Conservation (phyloP, 2,329 filamentous ascomycete genomes). For the Aureobasidium sp. region DNA sequence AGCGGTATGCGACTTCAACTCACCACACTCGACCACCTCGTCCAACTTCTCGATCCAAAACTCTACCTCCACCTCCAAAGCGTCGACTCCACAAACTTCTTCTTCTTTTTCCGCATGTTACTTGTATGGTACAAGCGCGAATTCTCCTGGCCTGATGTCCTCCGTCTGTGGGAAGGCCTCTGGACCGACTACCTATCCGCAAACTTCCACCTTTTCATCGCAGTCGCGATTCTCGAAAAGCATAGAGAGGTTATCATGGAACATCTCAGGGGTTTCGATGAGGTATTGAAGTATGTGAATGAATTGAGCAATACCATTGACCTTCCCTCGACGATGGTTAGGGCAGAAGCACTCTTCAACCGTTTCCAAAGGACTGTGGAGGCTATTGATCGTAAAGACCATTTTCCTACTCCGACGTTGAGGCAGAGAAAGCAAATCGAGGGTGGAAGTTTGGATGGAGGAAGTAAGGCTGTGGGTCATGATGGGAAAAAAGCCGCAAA, state of each 20-base stretch:
- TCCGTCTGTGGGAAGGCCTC: slow-evolving; percentile 90
- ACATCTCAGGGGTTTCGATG: slow-evolving; percentile 94
- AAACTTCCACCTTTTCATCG: slow-evolving; percentile 95
- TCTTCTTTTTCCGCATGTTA: slow-evolving; percentile 99
- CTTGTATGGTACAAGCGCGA: slow-evolving; percentile 99
- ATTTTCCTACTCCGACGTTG: slow-evolving; percentile 70
- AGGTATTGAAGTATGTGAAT: slow-evolving; percentile 98
- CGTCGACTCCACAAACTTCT: slow-evolving; percentile 98
- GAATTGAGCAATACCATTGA: slow-evolving; percentile 96
- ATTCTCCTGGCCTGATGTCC: slow-evolving; percentile 88
- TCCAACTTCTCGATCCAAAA: slow-evolving; percentile 96
- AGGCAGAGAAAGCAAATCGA: slow-evolving; percentile 51
- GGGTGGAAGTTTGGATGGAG: slow-evolving; percentile 24
- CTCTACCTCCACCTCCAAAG: slow-evolving; percentile 91
- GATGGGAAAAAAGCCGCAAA: slow-evolving; percentile 12
- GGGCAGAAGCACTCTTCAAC: slow-evolving; percentile 89
- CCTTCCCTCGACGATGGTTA: slow-evolving; percentile 83
- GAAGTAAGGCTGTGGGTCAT: not conserved
- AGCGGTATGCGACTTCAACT: slow-evolving; percentile 96
- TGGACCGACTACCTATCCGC: slow-evolving; percentile 95
- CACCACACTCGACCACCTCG: slow-evolving; percentile 90
- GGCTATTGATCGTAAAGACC: slow-evolving; percentile 90
- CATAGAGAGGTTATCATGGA: slow-evolving; percentile 91
- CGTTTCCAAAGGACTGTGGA: slow-evolving; percentile 91
- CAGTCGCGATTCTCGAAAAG: slow-evolving; percentile 94